Evolutionary conservation across 2,329 filamentous ascomycete genomes (phyloP), one percentile per base, ranked within the genome.

Genomic region (Dichotomopilus funicola): DNA sequence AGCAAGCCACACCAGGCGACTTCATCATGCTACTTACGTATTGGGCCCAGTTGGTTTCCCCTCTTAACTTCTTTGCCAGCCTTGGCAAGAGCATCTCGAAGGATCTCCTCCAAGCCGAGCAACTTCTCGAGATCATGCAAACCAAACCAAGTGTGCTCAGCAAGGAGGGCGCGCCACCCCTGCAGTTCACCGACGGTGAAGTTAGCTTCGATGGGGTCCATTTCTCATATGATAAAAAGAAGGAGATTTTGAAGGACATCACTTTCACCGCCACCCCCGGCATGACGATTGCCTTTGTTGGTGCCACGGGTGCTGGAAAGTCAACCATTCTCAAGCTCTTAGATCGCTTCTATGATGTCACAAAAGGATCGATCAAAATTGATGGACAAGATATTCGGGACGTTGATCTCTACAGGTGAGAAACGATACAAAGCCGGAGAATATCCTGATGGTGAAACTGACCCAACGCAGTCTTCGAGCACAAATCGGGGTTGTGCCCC

Each of bases 1-100:
- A 78, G 1, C 70, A 78, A 51, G 78, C 81, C 4, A 80, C 80
- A 5, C 74, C 86, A 9, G 86, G 86, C 54, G 78, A 86, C 60
- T 89, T 90, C 62, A 82, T 87, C 54, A 82, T 85, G 70, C 74
- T 90, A 12, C 71, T 89, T 57, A 86, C 85, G 52, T 90, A 89
- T 68, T 88, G 88, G 85, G 79, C 80, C 13, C 86, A 89, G 64
- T 75, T 90, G 40, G 86, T 86, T 45, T 78, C 80, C 1, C 87
- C 87, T 2, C 75, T 90, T 52, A 84, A 84, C 61, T 89, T 87
- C 68, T 89, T 90, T 65, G 78, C 80, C 6, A 71, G 72, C 13
- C 69, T 83, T 34, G 79, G 81, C 6, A 80, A 79, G 63, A 77
- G 70, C 49, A 75, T 84, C 59, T 80, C 79, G 55, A 74, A 76